A percentile compares a stretch with the other conserved stretches of the same genome.
Evolutionary conservation across 176 grass and related monocot genomes (phyloP).

Genomic region (Ananas comosus): DNA sequence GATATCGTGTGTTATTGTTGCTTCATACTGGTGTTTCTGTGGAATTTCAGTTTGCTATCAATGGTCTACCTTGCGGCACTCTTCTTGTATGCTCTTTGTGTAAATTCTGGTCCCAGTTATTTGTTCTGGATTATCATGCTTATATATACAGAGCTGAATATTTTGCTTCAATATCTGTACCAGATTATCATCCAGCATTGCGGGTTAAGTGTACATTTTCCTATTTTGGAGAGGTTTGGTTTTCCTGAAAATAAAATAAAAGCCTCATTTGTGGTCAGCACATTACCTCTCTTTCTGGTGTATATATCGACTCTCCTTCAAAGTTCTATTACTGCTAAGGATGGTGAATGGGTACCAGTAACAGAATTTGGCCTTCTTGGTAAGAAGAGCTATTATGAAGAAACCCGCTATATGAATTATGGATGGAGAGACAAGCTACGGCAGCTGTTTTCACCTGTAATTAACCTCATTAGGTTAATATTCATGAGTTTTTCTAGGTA

Average conservation of each 20-base stretch:
- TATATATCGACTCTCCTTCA: slow-evolving; percentile 93
- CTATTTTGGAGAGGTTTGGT: slow-evolving; percentile 74
- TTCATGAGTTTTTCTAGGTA: slow-evolving; percentile 69
- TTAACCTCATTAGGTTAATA: slow-evolving; percentile 51
- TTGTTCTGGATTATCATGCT: slow-evolving; percentile 93
- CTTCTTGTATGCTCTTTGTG: slow-evolving; percentile 94
- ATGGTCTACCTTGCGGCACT: slow-evolving; percentile 94
- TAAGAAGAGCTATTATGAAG: slow-evolving; percentile 47
- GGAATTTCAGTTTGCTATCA: slow-evolving; percentile 97
- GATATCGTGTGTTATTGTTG: slow-evolving; percentile 98
- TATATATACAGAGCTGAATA: slow-evolving; percentile 91
- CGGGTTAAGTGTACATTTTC: slow-evolving; percentile 62
- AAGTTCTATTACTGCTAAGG: slow-evolving; percentile 88
- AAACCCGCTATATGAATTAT: slow-evolving; percentile 30
- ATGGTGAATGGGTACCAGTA: slow-evolving; percentile 94
- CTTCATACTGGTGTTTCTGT: slow-evolving; percentile 82
- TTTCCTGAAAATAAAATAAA: slow-evolving; percentile 88
- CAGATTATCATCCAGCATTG: slow-evolving; percentile 99
- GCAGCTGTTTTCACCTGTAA: slow-evolving; percentile 43
- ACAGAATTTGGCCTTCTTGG: slow-evolving; percentile 77
- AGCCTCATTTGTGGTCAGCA: slow-evolving; percentile 84
- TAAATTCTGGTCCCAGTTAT: slow-evolving; percentile 87
- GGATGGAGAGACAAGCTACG: slow-evolving; percentile 39
- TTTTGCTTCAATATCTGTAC: slow-evolving; percentile 86
- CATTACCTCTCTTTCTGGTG: slow-evolving; percentile 86